A percentile compares a stretch with the other conserved stretches of the same genome.
Evolutionary conservation across 1,284 basidiomycete genomes (phyloP).

Genomic region (Ganoderma boninense): DNA sequence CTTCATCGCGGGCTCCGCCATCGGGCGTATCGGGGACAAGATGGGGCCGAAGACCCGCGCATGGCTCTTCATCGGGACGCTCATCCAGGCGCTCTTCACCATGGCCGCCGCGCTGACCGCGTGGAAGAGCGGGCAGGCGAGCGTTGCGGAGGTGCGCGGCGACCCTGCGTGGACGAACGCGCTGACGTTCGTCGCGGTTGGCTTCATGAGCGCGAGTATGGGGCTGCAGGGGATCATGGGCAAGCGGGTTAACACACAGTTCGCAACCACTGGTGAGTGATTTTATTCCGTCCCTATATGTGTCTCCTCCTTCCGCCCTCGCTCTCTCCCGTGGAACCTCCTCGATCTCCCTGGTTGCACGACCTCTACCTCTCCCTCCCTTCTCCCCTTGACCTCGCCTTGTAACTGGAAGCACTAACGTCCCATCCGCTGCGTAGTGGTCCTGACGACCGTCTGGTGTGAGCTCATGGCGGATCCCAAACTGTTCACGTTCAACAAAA

Average conservation of each 20-base stretch:
- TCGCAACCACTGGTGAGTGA: constrained; percentile 75
- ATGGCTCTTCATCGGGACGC: constrained; percentile 78
- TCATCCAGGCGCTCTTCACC: constrained; percentile 79
- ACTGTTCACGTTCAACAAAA: constrained; percentile 62
- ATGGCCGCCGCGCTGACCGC: constrained; percentile 75
- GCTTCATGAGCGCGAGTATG: constrained; percentile 80
- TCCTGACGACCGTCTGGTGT: constrained; percentile 86
- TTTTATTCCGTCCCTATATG: constrained; percentile 5
- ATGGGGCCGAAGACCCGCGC: constrained; percentile 75
- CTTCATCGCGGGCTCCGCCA: constrained; percentile 76
- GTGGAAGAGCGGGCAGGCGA: constrained; percentile 68
- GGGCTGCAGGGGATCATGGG: constrained; percentile 87
- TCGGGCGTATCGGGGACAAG: constrained; percentile 78
- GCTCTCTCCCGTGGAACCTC: neutral
- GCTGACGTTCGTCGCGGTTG: constrained; percentile 73
- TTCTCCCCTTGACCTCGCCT: neutral
- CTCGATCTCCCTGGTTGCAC: neutral
- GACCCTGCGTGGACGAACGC: constrained; percentile 76
- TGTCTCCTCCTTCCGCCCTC: neutral
- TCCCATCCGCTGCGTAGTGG: constrained; percentile 48
- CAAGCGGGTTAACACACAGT: constrained; percentile 81
- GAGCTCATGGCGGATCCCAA: constrained; percentile 84
- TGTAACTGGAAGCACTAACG: constrained; percentile 8
- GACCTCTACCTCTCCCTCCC: constrained; percentile 12
- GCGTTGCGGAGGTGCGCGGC: constrained; percentile 60